A percentile compares a stretch with the other conserved stretches of the same genome.
Evolutionary conservation across 352 stramenopile species (phyloP).

Genomic region (Phytophthora parvispora): DNA sequence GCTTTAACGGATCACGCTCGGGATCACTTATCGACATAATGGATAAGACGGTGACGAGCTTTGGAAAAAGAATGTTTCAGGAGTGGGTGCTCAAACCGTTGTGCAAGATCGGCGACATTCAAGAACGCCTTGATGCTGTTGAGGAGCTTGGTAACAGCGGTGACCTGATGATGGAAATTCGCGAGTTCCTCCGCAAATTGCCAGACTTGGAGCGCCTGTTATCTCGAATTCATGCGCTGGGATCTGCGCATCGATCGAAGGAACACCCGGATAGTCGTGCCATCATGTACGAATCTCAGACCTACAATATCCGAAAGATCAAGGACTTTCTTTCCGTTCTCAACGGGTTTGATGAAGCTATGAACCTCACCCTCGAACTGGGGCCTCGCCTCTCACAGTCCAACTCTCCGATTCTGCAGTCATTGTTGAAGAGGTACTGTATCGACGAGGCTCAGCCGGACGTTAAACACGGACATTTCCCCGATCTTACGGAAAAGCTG

Average conservation of each 20-base stretch:
- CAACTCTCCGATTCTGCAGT: conserved; percentile 61
- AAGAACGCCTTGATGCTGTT: conserved; percentile 97
- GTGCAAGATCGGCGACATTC: conserved; percentile 96
- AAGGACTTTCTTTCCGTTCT: conserved; percentile 93
- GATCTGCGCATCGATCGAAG: conserved; percentile 81
- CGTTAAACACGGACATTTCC: conserved; percentile 77
- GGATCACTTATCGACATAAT: conserved; percentile 95
- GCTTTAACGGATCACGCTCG: conserved; percentile 88
- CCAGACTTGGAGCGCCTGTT: conserved; percentile 98
- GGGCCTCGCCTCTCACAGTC: conserved; percentile 73
- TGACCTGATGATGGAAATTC: conserved; percentile 85
- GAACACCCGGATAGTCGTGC: conserved; percentile 97
- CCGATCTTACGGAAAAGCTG: conserved; percentile 93
- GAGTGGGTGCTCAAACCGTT: conserved; percentile 98
- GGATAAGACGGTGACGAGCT: conserved; percentile 93
- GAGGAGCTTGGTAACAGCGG: conserved; percentile 91
- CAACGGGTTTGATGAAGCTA: conserved; percentile 87
- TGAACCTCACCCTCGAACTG: conserved; percentile 89
- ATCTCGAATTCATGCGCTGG: conserved; percentile 97
- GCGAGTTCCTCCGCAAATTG: conserved; percentile 89
- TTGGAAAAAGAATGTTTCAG: conserved; percentile 96
- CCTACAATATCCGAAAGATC: conserved; percentile 99
- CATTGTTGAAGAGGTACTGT: conserved; percentile 56
- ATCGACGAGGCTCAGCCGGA: conserved; percentile 27
- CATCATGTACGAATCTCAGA: conserved; percentile 98